Evolutionary conservation across 345 rosid species (phyloP).

Genomic region (Ceriops zippeliana): DNA sequence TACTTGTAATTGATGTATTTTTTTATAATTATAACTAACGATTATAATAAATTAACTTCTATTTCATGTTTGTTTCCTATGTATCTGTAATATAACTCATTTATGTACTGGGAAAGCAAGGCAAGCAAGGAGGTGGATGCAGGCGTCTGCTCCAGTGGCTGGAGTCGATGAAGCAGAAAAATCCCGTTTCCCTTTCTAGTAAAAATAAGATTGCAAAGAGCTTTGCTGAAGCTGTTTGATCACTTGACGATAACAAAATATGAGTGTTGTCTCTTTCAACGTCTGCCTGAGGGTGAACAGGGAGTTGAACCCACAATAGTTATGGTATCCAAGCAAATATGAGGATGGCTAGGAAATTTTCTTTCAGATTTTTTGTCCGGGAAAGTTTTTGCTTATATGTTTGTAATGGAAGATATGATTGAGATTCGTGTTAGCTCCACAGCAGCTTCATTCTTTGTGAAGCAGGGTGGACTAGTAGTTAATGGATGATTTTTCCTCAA

Average conservation of each 20-base stretch:
- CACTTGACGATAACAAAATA: slow-evolving; percentile 22
- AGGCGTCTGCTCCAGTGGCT: slow-evolving; percentile 17
- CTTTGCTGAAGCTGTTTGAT: slow-evolving; percentile 51
- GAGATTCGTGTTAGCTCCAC: not conserved
- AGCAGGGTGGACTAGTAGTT: too few species aligned
- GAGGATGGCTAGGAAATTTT: slow-evolving; percentile 5
- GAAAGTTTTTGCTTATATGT: slow-evolving; percentile 9
- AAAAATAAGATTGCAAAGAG: slow-evolving; percentile 54
- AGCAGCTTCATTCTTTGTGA: too few species aligned
- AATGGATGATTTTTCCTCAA: too few species aligned
- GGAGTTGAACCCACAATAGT: slow-evolving; percentile 5
- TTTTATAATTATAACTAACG: too few species aligned
- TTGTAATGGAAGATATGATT: slow-evolving; percentile 10
- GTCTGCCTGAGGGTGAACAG: slow-evolving; percentile 9
- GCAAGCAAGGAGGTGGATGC: slow-evolving; percentile 56
- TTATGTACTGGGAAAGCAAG: slow-evolving; percentile 22
- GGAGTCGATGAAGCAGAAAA: slow-evolving; percentile 18
- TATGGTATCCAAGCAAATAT: too few species aligned
- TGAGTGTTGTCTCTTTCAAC: not conserved
- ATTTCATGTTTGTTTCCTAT: too few species aligned
- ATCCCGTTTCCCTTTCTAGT: slow-evolving; percentile 25
- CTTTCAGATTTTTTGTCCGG: slow-evolving; percentile 1
- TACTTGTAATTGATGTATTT: too few species aligned
- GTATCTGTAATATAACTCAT: too few species aligned
- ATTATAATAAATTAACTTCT: too few species aligned